A percentile compares a stretch with the other conserved stretches of the same genome.
phyloP scores from a whole-genome alignment of 345 rosid genomes.

The Cardamine occulta region DNA sequence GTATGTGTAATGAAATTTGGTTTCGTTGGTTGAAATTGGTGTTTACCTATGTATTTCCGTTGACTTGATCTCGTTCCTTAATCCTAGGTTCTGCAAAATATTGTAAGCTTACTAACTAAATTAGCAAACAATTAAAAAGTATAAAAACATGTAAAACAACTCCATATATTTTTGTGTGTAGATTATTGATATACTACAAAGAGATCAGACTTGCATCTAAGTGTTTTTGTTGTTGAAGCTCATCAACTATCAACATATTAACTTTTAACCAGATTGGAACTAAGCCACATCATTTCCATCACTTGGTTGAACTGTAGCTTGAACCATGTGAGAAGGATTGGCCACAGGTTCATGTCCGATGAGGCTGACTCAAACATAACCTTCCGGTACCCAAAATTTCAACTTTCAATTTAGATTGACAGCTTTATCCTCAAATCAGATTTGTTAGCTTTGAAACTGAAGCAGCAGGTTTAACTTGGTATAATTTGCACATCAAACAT shows the following conservation, averaged over 20 bases:
- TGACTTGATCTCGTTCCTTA: neutral
- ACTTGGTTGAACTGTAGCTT: neutral
- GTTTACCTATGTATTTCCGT: neutral
- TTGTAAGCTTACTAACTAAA: neutral
- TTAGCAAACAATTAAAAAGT: neutral
- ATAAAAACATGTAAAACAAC: neutral
- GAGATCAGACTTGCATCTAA: neutral
- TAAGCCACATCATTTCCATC: neutral
- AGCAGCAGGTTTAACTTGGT: neutral
- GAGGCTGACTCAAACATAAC: no score
- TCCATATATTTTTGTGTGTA: neutral
- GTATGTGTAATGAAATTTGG: neutral
- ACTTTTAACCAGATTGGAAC: neutral
- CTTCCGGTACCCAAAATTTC: neutral
- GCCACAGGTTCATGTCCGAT: neutral
- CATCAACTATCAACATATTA: no score
- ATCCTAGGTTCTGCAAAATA: neutral
- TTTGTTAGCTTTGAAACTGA: neutral
- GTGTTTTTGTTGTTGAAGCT: no score
- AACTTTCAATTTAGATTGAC: neutral
- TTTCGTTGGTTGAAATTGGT: neutral
- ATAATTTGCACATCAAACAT: neutral
- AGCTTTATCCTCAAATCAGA: neutral
- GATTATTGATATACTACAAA: neutral
- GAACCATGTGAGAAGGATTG: no score